Base-by-base conservation (phyloP, 257 asterid genomes). In the Nicotiana otophora region DNA sequence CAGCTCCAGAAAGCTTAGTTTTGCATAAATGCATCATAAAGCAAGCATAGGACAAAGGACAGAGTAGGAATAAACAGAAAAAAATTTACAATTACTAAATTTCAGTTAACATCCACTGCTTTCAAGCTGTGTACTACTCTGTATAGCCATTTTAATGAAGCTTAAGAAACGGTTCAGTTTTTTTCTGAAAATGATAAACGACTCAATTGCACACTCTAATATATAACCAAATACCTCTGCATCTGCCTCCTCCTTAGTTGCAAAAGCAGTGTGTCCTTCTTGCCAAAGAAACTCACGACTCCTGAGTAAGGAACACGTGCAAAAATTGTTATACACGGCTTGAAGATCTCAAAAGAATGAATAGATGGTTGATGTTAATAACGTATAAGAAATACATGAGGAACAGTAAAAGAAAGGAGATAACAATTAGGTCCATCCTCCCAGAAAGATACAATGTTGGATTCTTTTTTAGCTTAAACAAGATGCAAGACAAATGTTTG, bases 271-370 rank as follows among this genome's bases (percentile, higher is more conserved):
- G 87, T 96, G 99, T 34, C 98, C 99, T 88, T 94, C 99, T 85
- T 96, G 99, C 99, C 99, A 94, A 63, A 96, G 96, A 86, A 96
- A 96, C 85, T 96, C 99, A 64, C 99, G 98, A 77, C 99, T 96
- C 98, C 99, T 96, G 81, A 83, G 86, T 23, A 74, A 48, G 63
- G 28, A 74, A 74, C 23, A 51, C 12, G 4, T 15, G 78, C 78
- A 46, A 74, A 72, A 74, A 15, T 26, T 74, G 63, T 48, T 48
- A 74, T 39, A 26, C 61, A 74, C 16, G 15, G 46, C 62, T 23
- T 51, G 63, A 72, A 46, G 78, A 42, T 42, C 78, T 39, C 12
- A 42, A 72, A 46, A 42, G 60, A 42, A 42, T 42, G 48, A 42
- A 53, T 74, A 74, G 39, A 34, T 51, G 9, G 80, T 48, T 51